Conservation (phyloP, 2,329 filamentous ascomycete genomes). For the Paraphoma sp. region DNA sequence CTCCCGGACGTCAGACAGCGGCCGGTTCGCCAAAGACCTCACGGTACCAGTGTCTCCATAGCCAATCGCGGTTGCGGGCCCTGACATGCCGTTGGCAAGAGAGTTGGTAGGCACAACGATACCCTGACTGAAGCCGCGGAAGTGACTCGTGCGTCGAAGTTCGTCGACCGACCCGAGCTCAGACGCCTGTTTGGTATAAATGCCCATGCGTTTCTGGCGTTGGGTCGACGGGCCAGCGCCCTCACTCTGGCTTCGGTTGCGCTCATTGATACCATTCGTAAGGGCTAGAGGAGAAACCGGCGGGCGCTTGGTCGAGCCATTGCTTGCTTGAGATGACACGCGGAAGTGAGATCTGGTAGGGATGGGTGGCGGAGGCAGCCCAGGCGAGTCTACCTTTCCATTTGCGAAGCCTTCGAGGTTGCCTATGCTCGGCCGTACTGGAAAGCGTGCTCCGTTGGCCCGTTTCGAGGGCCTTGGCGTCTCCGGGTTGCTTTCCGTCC, state of each 20-base stretch:
- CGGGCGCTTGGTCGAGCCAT: constrained; percentile 68
- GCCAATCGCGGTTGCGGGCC: constrained; percentile 40
- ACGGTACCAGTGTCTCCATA: constrained; percentile 45
- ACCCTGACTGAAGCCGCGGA: constrained; percentile 65
- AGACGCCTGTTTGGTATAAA: constrained; percentile 63
- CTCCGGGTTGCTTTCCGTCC: constrained; percentile 72
- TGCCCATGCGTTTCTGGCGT: constrained; percentile 66
- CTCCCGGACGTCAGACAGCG: constrained; percentile 64
- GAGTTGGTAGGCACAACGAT: constrained; percentile 50
- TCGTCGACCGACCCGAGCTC: constrained; percentile 63
- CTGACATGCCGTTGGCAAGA: constrained; percentile 34
- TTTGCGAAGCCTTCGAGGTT: constrained; percentile 67
- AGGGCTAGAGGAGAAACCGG: constrained; percentile 75
- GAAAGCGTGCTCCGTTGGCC: constrained; percentile 63
- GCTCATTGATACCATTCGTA: constrained; percentile 69
- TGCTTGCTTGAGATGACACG: constrained; percentile 71
- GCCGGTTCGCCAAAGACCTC: constrained; percentile 51
- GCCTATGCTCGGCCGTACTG: constrained; percentile 70
- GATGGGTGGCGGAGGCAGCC: constrained; percentile 70
- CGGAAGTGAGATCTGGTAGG: constrained; percentile 83
- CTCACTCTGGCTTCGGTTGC: constrained; percentile 69
- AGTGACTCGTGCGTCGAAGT: constrained; percentile 58
- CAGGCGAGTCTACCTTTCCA: constrained; percentile 42
- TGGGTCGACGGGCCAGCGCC: constrained; percentile 59
- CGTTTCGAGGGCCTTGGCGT: constrained; percentile 74